phyloP scores from a whole-genome alignment of 441 rosid species.

The Biscutella laevigata region DNA sequence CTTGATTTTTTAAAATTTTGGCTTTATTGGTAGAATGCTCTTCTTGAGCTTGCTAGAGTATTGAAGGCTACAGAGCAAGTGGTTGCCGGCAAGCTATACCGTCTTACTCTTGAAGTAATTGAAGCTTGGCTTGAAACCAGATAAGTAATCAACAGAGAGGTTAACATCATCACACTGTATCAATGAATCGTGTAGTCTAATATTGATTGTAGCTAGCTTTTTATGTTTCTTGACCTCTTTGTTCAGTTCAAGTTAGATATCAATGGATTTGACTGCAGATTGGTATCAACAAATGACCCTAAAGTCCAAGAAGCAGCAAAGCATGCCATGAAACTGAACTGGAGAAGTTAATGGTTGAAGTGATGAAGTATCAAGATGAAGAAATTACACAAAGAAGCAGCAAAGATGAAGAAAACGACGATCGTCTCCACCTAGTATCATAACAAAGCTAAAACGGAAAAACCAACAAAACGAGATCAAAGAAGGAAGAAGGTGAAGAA shows the following conservation, averaged over 20 bases:
- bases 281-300: constrained; percentile 33
- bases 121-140: constrained; percentile 35
- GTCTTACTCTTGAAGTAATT: constrained; percentile 40
- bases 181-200: background rate
- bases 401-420: too few species aligned
- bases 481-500: too few species aligned
- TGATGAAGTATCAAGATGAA: too few species aligned
- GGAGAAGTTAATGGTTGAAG: too few species aligned
- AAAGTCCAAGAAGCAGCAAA: constrained; percentile 41
- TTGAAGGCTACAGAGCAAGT: constrained; percentile 52
- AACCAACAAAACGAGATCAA: too few species aligned
- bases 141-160: constrained; percentile 15
- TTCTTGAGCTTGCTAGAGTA: constrained; percentile 47
- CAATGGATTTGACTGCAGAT: constrained; percentile 29
- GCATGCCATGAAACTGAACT: constrained; percentile 34
- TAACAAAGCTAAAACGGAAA: too few species aligned
- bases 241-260: constrained; percentile 24
- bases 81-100: constrained; percentile 48
- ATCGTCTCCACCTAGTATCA: too few species aligned
- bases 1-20: too few species aligned
- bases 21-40: constrained; percentile 28
- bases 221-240: background rate
- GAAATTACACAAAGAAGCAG: too few species aligned
- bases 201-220: background rate
- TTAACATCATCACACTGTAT: background rate